Base-by-base conservation (phyloP, 495 filamentous ascomycete genomes). In the Neurospora cerealis region DNA sequence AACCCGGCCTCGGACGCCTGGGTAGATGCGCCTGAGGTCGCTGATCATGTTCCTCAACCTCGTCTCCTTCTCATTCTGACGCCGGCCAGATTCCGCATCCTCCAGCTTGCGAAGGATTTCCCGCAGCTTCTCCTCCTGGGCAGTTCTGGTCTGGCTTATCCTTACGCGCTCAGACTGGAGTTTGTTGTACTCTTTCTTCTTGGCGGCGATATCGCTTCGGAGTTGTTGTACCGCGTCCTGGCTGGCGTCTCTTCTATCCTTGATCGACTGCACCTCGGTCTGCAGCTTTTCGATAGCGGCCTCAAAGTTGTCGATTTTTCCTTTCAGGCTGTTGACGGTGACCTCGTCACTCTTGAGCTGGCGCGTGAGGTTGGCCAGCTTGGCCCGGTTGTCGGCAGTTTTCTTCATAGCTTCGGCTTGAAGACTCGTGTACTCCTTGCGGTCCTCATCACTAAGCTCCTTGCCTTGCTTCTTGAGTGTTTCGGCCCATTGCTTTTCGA, bases 321-420 rank as follows among this genome's bases (percentile, higher is more conserved):
- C 89, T 80, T 91, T 92, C 71, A 98, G 81, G 78, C 90, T 97
- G 77, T 91, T 95, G 69, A 93, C 91, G 0, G 93, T 94, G 73
- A 93, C 93, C 62, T 94, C 91, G 75, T 98, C 96, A 1, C 93
- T 96, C 83, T 93, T 96, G 48, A 91, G 85, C 77, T 97, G 93
- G 28, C 95, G 94, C 54, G 86, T 85, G 42, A 97, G 88, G 75
- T 93, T 93, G 82, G 94, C 93, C 48, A 97, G 87, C 75, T 93
- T 92, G 71, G 91, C 87, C 77, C 95, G 93, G 77, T 97, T 92
- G 3, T 89, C 87, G 9, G 94, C 91, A 39, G 93, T 92, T 73
- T 91, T 93, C 76, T 91, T 91, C 81, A 92, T 93, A 74, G 97
- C 95, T 78, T 97, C 93, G 79, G 93, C 90, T 75, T 90, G 91